Base-by-base conservation (phyloP, 169 alveolate species). In the Babesia bovis region DNA sequence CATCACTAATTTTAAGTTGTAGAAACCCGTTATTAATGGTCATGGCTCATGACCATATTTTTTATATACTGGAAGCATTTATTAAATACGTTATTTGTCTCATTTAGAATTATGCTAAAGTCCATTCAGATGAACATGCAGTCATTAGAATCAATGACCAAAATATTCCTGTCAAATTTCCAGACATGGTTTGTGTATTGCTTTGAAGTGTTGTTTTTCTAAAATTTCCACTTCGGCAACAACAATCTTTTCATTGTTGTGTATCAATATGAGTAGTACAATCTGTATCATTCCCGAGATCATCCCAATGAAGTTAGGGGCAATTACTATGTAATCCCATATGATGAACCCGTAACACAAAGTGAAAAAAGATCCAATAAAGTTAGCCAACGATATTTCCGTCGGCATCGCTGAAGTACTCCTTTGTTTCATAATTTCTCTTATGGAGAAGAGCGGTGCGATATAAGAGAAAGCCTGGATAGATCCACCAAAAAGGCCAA, bases 291-390 rank as follows among this genome's bases (percentile, higher is more conserved):
- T 26, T 26, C 85, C 85, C 56, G 77, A 60, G 6, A 66, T 28
- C 65, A 69, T 73, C 12, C 92, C 92, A 32, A 85, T 52, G 28
- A 83, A 76, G 76, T 79, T 86, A 0, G 92, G 92, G 17, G 73
- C 84, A 12, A 86, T 86, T 45, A 86, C 75, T 33, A 86, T 67
- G 25, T 69, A 73, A 49, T 86, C 92, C 83, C 86, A 83, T 32
- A 86, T 71, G 36, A 81, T 86, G 70, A 86, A 86, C 26, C 92
- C 92, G 68, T 86, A 86, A 17, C 87, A 83, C 32, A 86, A 55
- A 83, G 84, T 83, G 70, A 86, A 82, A 45, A 86, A 82, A 50
- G 90, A 66, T 19, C 90, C 73, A 2, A 73, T 53, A 41, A 86
- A 83, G 81, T 85, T 86, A 3, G 88, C 92, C 51, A 83, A 60